Evolutionary conservation across 768 basidiomycete genomes (phyloP).

Genomic region (Kwoniella sp.): DNA sequence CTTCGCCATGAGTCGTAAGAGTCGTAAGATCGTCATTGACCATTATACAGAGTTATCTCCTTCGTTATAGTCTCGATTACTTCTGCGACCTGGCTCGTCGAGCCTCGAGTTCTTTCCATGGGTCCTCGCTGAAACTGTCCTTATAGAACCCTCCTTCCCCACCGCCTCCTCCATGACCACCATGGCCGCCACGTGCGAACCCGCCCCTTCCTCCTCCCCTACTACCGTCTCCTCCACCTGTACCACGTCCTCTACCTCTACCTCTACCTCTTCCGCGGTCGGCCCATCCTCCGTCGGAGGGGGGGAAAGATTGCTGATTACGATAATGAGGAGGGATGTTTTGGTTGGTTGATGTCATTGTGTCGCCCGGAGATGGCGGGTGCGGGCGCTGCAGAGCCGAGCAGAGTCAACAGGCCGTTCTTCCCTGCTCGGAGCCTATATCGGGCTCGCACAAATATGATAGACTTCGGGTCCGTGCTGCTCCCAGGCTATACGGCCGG

Average conservation of each 20-base stretch:
- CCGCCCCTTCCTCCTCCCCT: constrained; percentile 10
- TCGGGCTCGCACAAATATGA: no score
- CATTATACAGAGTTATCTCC: no score
- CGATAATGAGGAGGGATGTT: constrained; percentile 7
- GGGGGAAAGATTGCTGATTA: constrained; percentile 9
- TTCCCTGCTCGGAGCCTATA: no score
- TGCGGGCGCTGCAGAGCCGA: constrained; percentile 11
- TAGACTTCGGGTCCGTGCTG: no score
- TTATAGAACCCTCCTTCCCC: constrained; percentile 35
- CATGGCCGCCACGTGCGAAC: constrained; percentile 19
- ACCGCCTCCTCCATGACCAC: constrained; percentile 13
- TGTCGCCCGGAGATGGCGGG: constrained; percentile 14
- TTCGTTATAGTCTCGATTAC: background rate
- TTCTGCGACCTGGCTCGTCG: constrained; percentile 1
- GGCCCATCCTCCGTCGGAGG: background rate
- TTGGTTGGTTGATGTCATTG: background rate
- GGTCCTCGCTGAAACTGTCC: constrained; percentile 40
- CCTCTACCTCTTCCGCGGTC: constrained; percentile 7
- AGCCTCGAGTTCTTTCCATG: constrained; percentile 34
- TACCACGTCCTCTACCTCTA: constrained; percentile 1
- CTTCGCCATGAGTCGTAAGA: no score
- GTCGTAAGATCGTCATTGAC: no score
- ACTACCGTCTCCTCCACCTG: constrained; percentile 8
- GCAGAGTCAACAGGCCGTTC: no score
- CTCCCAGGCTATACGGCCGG: background rate